Evolutionary conservation across 2,329 filamentous ascomycete species (phyloP), one percentile per base, ranked within the genome.

Genomic region (Colletotrichum sp.): DNA sequence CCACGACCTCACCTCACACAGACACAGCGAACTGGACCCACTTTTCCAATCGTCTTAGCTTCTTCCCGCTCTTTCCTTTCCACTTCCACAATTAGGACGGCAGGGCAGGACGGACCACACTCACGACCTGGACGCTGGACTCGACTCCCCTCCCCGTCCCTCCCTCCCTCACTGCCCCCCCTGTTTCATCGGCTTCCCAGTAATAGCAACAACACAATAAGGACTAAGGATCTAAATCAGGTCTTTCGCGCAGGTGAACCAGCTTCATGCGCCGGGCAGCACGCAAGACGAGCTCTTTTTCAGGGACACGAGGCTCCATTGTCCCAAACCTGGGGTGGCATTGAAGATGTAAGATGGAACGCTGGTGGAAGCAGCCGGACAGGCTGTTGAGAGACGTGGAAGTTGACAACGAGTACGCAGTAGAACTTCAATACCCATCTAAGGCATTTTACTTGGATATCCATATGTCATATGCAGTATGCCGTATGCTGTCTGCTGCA

Each of bases 181-280:
- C 55, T 64, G 68, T 72, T 72, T 66, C 61, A 74, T 64, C 48
- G n/a, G 58, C 58, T 26, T 43, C 67, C 71, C 57, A 74, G 67
- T 52, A 60, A 74, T 74, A 74, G 48, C 48, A 67, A 64, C 26
- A 57, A 4, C 34, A 28, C 2, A 36, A 34, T 74, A 74, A 72
- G 67, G 38, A 24, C 55, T 65, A 74, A 61, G 67, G 36, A 52
- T 70, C 70, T 66, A 72, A 74, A 74, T 72, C 72, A 74, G 67
- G 72, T 74, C 72, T 72, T 72, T 61, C 28, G 34, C n/a, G 48
- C 24, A 61, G 48, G 24, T 34, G 28, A 43, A 28, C 43, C 71
- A 73, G 36, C 71, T 73, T 57, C 55, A 55, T 63, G 65, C 52
- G 21, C 38, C n/a, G 9, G 38, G 28, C 16, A 48, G 18, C 43